A percentile compares a stretch with the other conserved stretches of the same genome.
These are phyloP conservation scores for Cymbidium sinense DNA, from an alignment of 106 monocot species.

Conservation along the genomic window DNA sequence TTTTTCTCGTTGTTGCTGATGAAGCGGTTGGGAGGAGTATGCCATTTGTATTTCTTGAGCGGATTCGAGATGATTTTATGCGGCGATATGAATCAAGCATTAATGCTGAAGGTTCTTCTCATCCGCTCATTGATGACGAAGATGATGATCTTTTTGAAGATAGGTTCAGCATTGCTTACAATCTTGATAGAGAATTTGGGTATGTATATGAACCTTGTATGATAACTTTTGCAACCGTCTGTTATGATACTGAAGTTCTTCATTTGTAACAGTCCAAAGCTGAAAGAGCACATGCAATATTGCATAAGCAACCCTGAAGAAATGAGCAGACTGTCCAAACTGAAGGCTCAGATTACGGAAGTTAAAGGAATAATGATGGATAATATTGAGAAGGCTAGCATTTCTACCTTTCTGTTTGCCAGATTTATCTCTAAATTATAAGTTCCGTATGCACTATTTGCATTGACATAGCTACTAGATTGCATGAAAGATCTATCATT, in stretches of 20 bases:
- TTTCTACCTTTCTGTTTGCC: neutral
- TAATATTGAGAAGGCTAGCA: constrained; percentile 84
- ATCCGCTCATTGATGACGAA: constrained; percentile 77
- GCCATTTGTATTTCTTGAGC: constrained; percentile 84
- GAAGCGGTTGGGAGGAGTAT: constrained; percentile 69
- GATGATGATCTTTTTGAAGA: constrained; percentile 89
- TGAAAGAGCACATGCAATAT: constrained; percentile 92
- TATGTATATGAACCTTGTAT: constrained; percentile 18
- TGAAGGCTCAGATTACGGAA: constrained; percentile 85
- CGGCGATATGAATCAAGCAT: constrained; percentile 67
- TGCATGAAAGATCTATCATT: neutral
- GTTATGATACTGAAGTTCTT: neutral
- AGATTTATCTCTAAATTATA: neutral
- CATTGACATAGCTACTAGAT: neutral
- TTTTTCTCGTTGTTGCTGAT: constrained; percentile 91
- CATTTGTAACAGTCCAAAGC: constrained; percentile 46
- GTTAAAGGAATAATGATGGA: constrained; percentile 99
- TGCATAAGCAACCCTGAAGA: constrained; percentile 85
- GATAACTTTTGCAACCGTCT: neutral
- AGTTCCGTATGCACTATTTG: neutral
- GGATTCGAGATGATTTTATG: constrained; percentile 88
- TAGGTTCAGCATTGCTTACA: constrained; percentile 79
- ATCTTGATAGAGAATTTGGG: constrained; percentile 95
- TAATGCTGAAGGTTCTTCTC: constrained; percentile 30
- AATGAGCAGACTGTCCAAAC: constrained; percentile 78